Conservation (phyloP, 306 rosid genomes). For the Astragalus glycyphyllos region DNA sequence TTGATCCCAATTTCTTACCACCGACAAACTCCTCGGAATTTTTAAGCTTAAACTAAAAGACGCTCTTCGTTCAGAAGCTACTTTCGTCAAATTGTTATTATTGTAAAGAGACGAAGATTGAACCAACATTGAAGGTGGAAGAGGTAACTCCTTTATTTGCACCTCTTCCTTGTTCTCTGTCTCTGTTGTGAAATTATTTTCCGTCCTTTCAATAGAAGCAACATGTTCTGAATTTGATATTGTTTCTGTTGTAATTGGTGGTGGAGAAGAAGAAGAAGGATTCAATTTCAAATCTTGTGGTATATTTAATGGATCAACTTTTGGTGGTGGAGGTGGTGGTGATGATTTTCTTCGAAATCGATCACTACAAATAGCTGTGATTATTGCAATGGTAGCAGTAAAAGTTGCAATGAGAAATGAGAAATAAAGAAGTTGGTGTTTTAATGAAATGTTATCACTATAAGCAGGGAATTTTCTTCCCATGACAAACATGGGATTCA, state of each 20-base stretch:
- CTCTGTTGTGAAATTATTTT: neutral
- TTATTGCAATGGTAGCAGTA: slow-evolving; percentile 63
- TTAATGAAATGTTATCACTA: slow-evolving; percentile 44
- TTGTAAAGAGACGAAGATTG: neutral
- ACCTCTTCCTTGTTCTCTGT: slow-evolving; percentile 7
- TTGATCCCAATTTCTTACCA: slow-evolving; percentile 51
- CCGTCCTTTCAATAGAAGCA: neutral
- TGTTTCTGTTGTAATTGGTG: neutral
- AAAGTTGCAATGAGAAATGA: slow-evolving; percentile 54
- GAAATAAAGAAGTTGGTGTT: slow-evolving; percentile 53
- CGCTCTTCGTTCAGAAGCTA: slow-evolving; percentile 55
- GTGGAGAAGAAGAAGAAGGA: neutral
- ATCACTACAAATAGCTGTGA: slow-evolving; percentile 59
- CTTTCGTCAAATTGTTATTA: slow-evolving; percentile 39
- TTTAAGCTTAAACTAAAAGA: slow-evolving; percentile 55
- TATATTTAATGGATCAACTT: slow-evolving; percentile 7
- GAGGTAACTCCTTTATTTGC: slow-evolving; percentile 55
- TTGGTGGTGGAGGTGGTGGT: neutral
- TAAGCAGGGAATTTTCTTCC: slow-evolving; percentile 62
- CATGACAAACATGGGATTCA: slow-evolving; percentile 52
- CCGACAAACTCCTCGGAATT: slow-evolving; percentile 61
- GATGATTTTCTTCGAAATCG: slow-evolving; percentile 45
- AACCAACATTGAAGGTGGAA: slow-evolving; percentile 62
- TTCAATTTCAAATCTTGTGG: neutral
- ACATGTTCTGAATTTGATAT: neutral